Evolutionary conservation across 2,329 filamentous ascomycete genomes (phyloP), one percentile per base, ranked within the genome.

Genomic region (Aspergillus alliaceus): DNA sequence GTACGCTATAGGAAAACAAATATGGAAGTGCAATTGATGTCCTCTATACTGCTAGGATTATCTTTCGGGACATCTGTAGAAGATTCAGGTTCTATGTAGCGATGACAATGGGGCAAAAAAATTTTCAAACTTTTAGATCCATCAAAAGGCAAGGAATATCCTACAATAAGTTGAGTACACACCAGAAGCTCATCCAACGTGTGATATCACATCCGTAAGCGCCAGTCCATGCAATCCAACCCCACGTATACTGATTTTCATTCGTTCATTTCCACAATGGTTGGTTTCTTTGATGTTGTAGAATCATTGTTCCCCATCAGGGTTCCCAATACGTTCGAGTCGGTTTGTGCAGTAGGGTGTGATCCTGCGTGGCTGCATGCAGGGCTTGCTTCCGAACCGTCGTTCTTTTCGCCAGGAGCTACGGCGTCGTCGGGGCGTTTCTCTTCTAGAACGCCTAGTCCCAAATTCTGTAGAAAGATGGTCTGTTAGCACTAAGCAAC

Each of bases 371-470:
- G n/a, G 51, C 59, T 54, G 8, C 53, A 35, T 50, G 51, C 54
- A 31, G 53, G 44, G 53, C 24, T 53, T n/a, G 64, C 60, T 24
- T 59, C 49, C 12, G 62, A 64, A 15, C 58, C 62, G 4, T 68
- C 66, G 6, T 58, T 59, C 39, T 60, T 66, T 5, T 58, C 58
- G 8, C 63, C 58, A 18, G 62, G n/a, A 14, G 5, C 24, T 14
- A 25, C 24, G n/a, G 14, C 60, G 14, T 64, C 67, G 20, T 54
- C 61, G 5, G 54, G 54, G 18, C 61, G 66, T 53, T 73, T 73
- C 58, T 79, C 76, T 64, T 77, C 74, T 20, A 80, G 63, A 6
- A 80, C 77, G 9, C 77, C 77, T 11, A 80, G 62, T 6, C 77
- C 76, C 47, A 80, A 68, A 56, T 79, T 74, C 75, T 77, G 39